Base-by-base conservation (phyloP, 2,329 filamentous ascomycete species). In the Fusarium piperis region DNA sequence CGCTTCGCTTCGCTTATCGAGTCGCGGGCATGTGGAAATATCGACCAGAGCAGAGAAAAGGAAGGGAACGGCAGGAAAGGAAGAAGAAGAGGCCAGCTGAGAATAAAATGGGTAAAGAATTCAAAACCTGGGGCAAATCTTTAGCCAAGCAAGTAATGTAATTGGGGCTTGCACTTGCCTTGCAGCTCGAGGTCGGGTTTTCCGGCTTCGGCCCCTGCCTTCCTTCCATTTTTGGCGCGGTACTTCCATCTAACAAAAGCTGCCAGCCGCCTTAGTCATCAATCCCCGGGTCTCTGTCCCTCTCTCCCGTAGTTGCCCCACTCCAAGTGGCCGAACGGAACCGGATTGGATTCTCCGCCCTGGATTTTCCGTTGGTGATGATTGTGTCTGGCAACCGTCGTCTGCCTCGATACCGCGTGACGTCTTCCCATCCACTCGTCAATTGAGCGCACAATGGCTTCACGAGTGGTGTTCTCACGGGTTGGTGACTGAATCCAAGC, bases 401-500 rank as follows among this genome's bases (percentile, higher is more conserved):
- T 66, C 60, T 71, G 69, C 65, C 62, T 72, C 66, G 77, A 73
- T 62, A 70, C 69, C 75, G 75, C 70, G 75, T 74, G 74, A 75
- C 72, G 72, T 69, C 71, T 65, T 72, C 62, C 66, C 65, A 64
- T 65, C 64, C 66, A 70, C 70, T 73, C 75, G 74, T 81, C 84
- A 85, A 87, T 85, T 86, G 84, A 84, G 81, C 79, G 78, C 78
- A 85, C 80, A 80, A 90, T 90, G 88, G 87, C 87, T 83, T 85
- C 87, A 78, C 86, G 87, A 88, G 83, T 89, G 81, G 82, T 89
- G 81, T 82, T 89, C 77, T 85, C 85, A 81, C 85, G 84, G 85
- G 88, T 90, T 78, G 79, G 83, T 51, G 11, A 15, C 55, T 35
- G 20, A 38, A 28, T 13, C n/a, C 4, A 35, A 59, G 58, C 68